These are phyloP conservation scores for Aotearoamyces nothofagi DNA, from an alignment of 2,329 filamentous ascomycete species.

Conservation along the genomic window DNA sequence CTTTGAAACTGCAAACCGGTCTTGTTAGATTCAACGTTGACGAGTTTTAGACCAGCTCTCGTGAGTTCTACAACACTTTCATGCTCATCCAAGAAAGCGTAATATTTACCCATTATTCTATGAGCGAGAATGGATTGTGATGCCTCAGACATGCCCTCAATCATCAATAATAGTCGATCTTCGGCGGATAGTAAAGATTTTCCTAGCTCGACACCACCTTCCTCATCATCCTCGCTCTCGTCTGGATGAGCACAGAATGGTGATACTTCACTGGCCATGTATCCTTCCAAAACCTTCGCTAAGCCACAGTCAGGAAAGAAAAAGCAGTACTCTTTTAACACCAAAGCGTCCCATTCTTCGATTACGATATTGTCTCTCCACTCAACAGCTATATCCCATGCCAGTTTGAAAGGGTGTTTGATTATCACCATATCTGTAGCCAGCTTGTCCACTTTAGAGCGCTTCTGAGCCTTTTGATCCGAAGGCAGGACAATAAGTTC, in stretches of 20 bases:
- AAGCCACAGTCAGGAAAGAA: conserved; percentile 79
- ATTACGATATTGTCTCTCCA: conserved; percentile 71
- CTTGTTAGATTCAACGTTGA: conserved; percentile 43
- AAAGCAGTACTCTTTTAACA: conserved; percentile 66
- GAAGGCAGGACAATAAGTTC: conserved; percentile 52
- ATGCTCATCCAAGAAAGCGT: conserved; percentile 72
- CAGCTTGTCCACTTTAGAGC: conserved; percentile 57
- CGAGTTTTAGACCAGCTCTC: conserved; percentile 52
- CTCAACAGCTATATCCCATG: conserved; percentile 83
- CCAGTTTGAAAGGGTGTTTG: conserved; percentile 75
- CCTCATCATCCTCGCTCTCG: conserved; percentile 39
- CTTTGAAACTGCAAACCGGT: conserved; percentile 57
- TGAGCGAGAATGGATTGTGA: conserved; percentile 67
- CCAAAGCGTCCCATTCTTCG: conserved; percentile 58
- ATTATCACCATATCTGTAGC: conserved; percentile 93
- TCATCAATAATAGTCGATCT: conserved; percentile 70
- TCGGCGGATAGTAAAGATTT: conserved; percentile 52
- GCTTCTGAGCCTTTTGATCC: conserved; percentile 52
- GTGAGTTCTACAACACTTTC: conserved; percentile 67
- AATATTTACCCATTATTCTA: conserved; percentile 70
- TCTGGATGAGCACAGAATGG: conserved; percentile 48
- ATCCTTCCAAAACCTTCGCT: conserved; percentile 68
- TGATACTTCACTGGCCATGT: conserved; percentile 68
- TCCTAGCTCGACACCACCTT: conserved; percentile 35
- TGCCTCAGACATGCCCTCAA: conserved; percentile 48